phyloP scores from a whole-genome alignment of 345 rosid species.

The Eucalyptus shirleyi region DNA sequence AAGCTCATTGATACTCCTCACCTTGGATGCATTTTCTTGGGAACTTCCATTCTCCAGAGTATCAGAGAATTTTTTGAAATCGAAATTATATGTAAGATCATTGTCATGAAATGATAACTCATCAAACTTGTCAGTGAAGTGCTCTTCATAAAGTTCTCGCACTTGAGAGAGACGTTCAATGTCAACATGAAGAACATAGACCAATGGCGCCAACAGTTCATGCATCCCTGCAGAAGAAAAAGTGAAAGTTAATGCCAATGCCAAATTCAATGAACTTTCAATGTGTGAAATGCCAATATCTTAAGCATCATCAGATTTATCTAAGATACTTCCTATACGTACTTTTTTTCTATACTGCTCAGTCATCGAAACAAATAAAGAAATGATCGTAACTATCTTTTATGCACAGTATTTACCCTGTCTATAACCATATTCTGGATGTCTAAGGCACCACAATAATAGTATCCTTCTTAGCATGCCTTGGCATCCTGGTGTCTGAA shows the following conservation, averaged over 20 bases:
- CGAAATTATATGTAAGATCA: constrained; percentile 69
- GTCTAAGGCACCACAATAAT: constrained; percentile 88
- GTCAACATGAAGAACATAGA: constrained; percentile 92
- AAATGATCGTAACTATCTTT: background rate
- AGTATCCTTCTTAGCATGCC: constrained; percentile 86
- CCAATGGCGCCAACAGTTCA: constrained; percentile 89
- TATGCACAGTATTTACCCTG: constrained; percentile 42
- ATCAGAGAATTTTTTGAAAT: constrained; percentile 64
- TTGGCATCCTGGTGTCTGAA: constrained; percentile 95
- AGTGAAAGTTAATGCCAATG: background rate
- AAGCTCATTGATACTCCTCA: constrained; percentile 59
- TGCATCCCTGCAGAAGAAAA: constrained; percentile 63
- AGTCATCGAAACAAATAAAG: background rate
- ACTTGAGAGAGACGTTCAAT: constrained; percentile 70
- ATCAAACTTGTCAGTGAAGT: constrained; percentile 84
- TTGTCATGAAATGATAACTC: constrained; percentile 65
- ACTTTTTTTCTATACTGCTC: background rate
- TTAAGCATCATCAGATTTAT: background rate
- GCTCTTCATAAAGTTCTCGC: constrained; percentile 67
- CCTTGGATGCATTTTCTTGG: constrained; percentile 33
- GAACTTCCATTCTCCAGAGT: constrained; percentile 35
- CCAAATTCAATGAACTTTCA: background rate
- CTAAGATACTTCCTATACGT: background rate
- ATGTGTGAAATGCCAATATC: background rate
- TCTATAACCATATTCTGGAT: constrained; percentile 74